Percentiles rank a stretch among this genome's conserved stretches.
These are phyloP conservation scores for Spathaspora sp. DNA, from an alignment of 805 yeast species.

Conservation along the genomic window DNA sequence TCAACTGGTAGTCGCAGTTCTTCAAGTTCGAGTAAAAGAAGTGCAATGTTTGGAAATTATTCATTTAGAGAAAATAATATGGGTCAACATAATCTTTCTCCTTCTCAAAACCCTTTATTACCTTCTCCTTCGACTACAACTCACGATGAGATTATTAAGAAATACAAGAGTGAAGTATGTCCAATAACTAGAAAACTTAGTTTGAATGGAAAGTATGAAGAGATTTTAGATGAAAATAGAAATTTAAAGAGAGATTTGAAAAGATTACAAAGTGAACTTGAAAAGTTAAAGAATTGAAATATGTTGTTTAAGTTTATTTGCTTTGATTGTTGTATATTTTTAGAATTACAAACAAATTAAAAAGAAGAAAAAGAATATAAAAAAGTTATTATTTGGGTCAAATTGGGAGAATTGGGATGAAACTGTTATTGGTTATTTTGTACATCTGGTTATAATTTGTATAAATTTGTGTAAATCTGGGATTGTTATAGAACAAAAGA, in stretches of 20 bases:
- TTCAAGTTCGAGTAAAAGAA: slow-evolving; percentile 1
- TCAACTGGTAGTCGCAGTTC: slow-evolving; percentile 1
- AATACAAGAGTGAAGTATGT: slow-evolving; percentile 1
- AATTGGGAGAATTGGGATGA: not conserved
- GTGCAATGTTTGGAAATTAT: slow-evolving; percentile 6
- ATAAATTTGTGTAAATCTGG: not conserved
- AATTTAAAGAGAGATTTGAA: slow-evolving; percentile 9
- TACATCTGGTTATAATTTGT: not conserved
- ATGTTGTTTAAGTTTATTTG: not conserved
- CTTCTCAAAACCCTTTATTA: not conserved
- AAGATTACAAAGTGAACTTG: slow-evolving; percentile 7
- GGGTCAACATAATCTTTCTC: not conserved
- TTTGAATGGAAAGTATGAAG: slow-evolving; percentile 6
- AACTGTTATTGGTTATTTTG: not conserved
- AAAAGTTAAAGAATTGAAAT: not conserved
- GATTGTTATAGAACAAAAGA: not conserved
- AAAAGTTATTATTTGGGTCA: not conserved
- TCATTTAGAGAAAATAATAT: slow-evolving; percentile 1
- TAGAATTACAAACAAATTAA: not conserved
- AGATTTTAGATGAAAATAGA: slow-evolving; percentile 10
- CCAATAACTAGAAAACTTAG: slow-evolving; percentile 3
- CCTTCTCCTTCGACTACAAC: not conserved
- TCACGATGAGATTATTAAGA: slow-evolving; percentile 5
- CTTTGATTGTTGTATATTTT: not conserved
- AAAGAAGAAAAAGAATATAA: not conserved